phyloP scores from a whole-genome alignment of 2,329 filamentous ascomycete species.

The Penicillium crustosum region DNA sequence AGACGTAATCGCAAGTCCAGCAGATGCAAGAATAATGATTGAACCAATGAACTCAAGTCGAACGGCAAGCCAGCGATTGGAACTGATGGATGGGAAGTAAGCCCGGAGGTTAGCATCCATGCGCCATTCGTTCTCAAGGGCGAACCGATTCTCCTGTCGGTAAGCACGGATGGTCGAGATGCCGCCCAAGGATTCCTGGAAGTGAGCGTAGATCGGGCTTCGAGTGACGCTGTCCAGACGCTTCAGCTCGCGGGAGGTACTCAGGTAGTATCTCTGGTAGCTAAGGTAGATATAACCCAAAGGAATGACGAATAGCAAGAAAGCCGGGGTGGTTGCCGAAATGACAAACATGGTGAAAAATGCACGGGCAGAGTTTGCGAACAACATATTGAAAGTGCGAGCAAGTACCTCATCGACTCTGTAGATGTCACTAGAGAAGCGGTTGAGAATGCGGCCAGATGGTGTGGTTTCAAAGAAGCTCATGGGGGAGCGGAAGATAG shows the following conservation, averaged over 20 bases:
- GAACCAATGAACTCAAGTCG: slow-evolving; percentile 94
- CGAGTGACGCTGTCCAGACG: slow-evolving; percentile 91
- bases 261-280: slow-evolving; percentile 95
- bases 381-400: slow-evolving; percentile 96
- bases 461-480: slow-evolving; percentile 98
- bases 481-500: slow-evolving; percentile 97
- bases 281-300: slow-evolving; percentile 79
- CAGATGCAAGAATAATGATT: slow-evolving; percentile 84
- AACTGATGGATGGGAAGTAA: slow-evolving; percentile 93
- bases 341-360: slow-evolving; percentile 86
- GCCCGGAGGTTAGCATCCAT: slow-evolving; percentile 92
- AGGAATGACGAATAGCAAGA: slow-evolving; percentile 77
- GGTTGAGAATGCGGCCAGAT: slow-evolving; percentile 90
- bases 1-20: slow-evolving; percentile 76
- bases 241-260: slow-evolving; percentile 95
- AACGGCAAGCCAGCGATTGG: slow-evolving; percentile 90
- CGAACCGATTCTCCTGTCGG: slow-evolving; percentile 81
- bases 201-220: slow-evolving; percentile 96
- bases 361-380: slow-evolving; percentile 71
- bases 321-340: slow-evolving; percentile 74
- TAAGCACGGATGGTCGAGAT: slow-evolving; percentile 95
- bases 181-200: slow-evolving; percentile 93
- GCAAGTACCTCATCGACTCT: slow-evolving; percentile 88
- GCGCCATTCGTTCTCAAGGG: slow-evolving; percentile 93
- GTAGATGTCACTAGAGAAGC: slow-evolving; percentile 76